Evolutionary conservation across 345 rosid genomes (phyloP), one percentile per base, ranked within the genome.

Genomic region (Eucalyptus dawsonii): DNA sequence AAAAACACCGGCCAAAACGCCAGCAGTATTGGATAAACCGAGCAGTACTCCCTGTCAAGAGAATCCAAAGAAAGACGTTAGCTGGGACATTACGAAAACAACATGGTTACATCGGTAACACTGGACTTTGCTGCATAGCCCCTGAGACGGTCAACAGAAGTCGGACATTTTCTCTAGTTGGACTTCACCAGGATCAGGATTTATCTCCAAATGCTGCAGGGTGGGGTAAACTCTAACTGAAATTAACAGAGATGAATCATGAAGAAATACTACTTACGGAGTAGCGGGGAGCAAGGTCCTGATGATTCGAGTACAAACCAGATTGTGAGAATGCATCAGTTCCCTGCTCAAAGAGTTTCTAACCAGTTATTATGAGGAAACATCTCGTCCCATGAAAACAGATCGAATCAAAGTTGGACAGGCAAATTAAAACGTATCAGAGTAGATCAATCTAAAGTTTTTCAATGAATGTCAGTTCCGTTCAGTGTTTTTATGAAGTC

Each of bases 301-400:
- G 99, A 94, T 97, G 99, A 88, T 97, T 97, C 29, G 99, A 97
- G 90, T 97, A 97, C 10, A 97, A 89, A 88, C 99, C 99, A 88
- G 99, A 97, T 89, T 97, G 99, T 9, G 98, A 97, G 89, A 97
- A 97, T n/a, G 98, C 99, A 93, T 97, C 99, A 56, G 94, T 93
- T 87, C 99, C 99, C 96, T 96, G 49, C 86, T 89, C 62, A 86
- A 86, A 65, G 24, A 72, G 86, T 87, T 1, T 44, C 44, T 76
- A 47, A 87, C 60, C 72, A 51, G 62, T 83, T 67, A 42, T 58
- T 37, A 29, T 58, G 15, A 34, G 69, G 11, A 21, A 87, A 49
- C 21, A 14, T 65, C 51, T 60, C 4, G 9, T 87, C 31, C 56
- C 58, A 34, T 53, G 44, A 37, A 86, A 50, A 19, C 88, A 53